Base-by-base conservation (phyloP, 2,329 filamentous ascomycete genomes). In the Xenoacremonium recifei region DNA sequence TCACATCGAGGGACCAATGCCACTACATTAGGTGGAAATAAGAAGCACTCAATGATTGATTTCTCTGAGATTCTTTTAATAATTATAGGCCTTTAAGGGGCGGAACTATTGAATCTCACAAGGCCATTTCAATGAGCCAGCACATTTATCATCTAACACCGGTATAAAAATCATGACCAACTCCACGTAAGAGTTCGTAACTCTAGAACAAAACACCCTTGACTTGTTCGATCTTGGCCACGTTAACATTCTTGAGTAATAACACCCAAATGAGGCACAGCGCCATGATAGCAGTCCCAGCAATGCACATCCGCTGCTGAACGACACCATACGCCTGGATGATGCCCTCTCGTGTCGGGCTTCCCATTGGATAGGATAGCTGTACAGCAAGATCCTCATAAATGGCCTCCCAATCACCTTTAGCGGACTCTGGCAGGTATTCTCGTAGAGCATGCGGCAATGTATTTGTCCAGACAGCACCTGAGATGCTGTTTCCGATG, bases 261-360 rank as follows among this genome's bases (percentile, higher is more conserved):
- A 75, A 58, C 1, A 69, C 59, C 52, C 67, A 73, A 5, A 70
- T 49, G 25, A 65, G 52, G 3, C 54, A 52, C 15, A 68, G 21
- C 1, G 50, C 57, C 47, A 66, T 58, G 18, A 67, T 51, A 3
- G 57, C 60, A 2, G 59, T 62, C 2, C 63, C 64, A 2, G 63
- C 61, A 16, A 64, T 61, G 17, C 77, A 58, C 71, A 79, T 73
- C 27, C 66, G 58, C 36, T 66, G 65, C 63, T 77, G 73, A 1
- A 72, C 70, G 45, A 76, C 71, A 4, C 66, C 70, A 46, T 85
- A 85, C 0, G 81, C 75, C 9, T 68, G 55, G 52, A 82, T 76
- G 55, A 85, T 82, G 1, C 71, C 81, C n/a, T 68, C 47, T 3
- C 79, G 60, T 11, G 65, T 65, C 0, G 67, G 61, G 7, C 54